Evolutionary conservation across 352 stramenopile species (phyloP), one percentile per base, ranked within the genome.

Genomic region (Halophytophthora batemanensis): DNA sequence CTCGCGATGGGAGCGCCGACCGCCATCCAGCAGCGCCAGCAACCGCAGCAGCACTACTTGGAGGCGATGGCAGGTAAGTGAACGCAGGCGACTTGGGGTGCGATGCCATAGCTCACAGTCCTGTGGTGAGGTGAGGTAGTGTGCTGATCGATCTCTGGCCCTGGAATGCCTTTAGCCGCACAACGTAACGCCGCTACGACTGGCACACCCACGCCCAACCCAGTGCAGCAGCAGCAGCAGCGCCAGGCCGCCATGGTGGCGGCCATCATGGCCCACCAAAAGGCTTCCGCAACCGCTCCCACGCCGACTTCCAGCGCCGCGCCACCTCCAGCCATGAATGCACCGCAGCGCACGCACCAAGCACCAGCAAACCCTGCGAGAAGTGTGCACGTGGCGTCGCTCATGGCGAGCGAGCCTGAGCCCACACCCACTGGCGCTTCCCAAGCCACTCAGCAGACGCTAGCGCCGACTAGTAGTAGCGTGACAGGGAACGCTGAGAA

Each of bases 21-120:
- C 8, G 63, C n/a, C 38, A 45, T 76, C 19, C 66, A 74, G 56
- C 64, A 71, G 21, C 53, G 66, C 29, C 58, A 70, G 37, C 61
- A 74, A 34, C 56, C 60, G 38, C 61, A 69, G 21, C 60, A 66
- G 35, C 54, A 69, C 31, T 74, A 66, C 40, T 64, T 66, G 18
- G 56, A 48, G 25, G 42, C 60, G 2, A 65, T 80, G 56, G 53
- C 62, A 45, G 64, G 64, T 61, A 23, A 41, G 25, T 15, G 11
- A 29, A 19, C 2, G 3, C 19, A 14, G 8, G 29, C 3, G 22
- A 25, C 8, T 45, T 53, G 33, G 21, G 22, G 3, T 38, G 11
- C 15, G 11, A 6, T 2, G 3, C 8, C 4, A n/a, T 45, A n/a
- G 12, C 8, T 19, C 10, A 45, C 10, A 25, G 33, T 17, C 15